phyloP scores from a whole-genome alignment of 2,329 filamentous ascomycete genomes.

The Hymenoscyphus linearis region DNA sequence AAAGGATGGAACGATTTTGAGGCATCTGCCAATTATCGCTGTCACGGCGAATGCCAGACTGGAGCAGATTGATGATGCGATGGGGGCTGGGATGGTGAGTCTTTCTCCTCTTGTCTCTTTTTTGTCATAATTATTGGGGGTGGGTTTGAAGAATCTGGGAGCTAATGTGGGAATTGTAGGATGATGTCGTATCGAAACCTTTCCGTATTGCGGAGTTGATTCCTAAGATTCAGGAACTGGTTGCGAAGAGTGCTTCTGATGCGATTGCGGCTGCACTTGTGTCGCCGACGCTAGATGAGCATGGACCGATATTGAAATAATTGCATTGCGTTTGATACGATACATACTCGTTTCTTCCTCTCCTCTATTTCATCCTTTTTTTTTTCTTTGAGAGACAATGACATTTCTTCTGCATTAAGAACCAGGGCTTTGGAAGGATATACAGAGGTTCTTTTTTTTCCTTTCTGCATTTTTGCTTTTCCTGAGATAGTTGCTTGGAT shows the following conservation, averaged over 20 bases:
- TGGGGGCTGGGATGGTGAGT: constrained; percentile 67
- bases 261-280: background rate
- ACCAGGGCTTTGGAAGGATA: too few relatives aligned
- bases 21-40: constrained; percentile 73
- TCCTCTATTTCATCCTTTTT: too few relatives aligned
- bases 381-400: too few relatives aligned
- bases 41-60: constrained; percentile 75
- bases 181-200: constrained; percentile 74
- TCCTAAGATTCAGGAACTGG: constrained; percentile 55
- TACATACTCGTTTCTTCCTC: too few relatives aligned
- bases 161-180: constrained; percentile 42
- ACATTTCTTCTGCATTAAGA: too few relatives aligned
- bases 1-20: constrained; percentile 51
- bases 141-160: too few relatives aligned
- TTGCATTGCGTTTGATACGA: too few relatives aligned
- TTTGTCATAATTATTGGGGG: background rate
- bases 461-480: too few relatives aligned
- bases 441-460: too few relatives aligned
- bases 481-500: too few relatives aligned
- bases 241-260: constrained; percentile 10
- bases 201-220: constrained; percentile 70
- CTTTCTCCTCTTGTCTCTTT: background rate
- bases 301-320: too few relatives aligned
- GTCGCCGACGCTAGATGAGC: background rate
- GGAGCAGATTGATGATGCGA: constrained; percentile 67